Conservation (phyloP, 345 rosid genomes). For the Anacardium occidentale region DNA sequence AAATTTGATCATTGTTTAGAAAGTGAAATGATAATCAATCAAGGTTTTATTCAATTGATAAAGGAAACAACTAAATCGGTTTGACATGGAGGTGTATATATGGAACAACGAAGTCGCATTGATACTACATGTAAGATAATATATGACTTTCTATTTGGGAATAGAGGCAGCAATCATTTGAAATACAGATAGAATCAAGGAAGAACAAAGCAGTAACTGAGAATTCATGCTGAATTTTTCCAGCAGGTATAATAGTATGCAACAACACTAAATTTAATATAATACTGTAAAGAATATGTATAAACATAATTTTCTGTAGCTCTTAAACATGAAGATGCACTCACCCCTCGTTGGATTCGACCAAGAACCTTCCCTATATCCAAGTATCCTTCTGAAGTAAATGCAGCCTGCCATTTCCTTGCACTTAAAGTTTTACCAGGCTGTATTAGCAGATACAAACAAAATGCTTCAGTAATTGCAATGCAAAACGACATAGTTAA, state of each 20-base stretch:
- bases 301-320: constrained; percentile 2
- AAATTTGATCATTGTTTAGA: no score
- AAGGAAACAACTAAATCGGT: no score
- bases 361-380: constrained; percentile 76
- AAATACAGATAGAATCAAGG: neutral
- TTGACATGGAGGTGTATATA: neutral
- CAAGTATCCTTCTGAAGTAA: constrained; percentile 69
- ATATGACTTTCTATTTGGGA: neutral
- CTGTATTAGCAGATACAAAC: constrained; percentile 42
- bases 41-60: no score
- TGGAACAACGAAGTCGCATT: no score
- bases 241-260: no score
- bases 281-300: constrained; percentile 1
- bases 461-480: constrained; percentile 8
- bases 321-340: constrained; percentile 17
- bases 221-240: neutral
- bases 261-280: neutral
- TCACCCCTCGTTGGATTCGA: constrained; percentile 88
- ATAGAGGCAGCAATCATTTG: neutral
- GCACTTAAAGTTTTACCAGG: constrained; percentile 94
- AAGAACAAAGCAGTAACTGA: neutral
- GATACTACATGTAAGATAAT: no score
- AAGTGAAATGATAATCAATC: no score
- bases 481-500: constrained; percentile 1
- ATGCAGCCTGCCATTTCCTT: constrained; percentile 97